Base-by-base conservation (phyloP, 345 rosid species). In the Cardamine occulta region DNA sequence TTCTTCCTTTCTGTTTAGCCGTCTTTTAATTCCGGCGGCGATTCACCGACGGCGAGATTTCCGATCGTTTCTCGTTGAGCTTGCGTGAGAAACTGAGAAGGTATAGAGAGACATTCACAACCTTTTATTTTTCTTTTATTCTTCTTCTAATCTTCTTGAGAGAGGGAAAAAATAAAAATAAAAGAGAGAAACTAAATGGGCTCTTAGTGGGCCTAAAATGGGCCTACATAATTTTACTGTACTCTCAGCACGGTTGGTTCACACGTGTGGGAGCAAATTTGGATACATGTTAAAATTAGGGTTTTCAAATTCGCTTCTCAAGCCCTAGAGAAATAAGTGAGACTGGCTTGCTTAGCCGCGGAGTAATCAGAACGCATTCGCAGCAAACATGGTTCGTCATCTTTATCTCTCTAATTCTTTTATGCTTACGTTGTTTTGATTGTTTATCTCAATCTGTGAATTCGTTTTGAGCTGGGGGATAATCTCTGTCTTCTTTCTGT, bases 81-180 rank as follows among this genome's bases (percentile, higher is more conserved):
- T 77, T 71, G 80, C 73, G 73, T 71, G 76, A 63, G 75, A 61
- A 74, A 26, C 35, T 55, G 71, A 64, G 54, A 56, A 63, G 76
- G 68, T 66, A 63, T 48, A 10, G 32, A 9, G 32, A 65, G 67
- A 55, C 58, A 60, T 66, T 78, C 77, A 61, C 63, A 39, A 51
- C 77, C 78, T 64, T 56, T 71, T 57, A 15, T 69, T 76, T 60
- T n/a, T 29, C 19, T 39, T 63, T 72, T 51, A 0, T 5, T 24
- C 23, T 5, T 24, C 23, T 68, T 60, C 19, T 68, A 40, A 68
- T 76, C 69, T 68, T 37, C 66, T 42, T 5, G 17, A 48, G 66
- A 45, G 73, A 45, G 78, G 74, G 74, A 39, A 72, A 56, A 44
- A 29, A 45, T 3, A 35, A 42, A 15, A 54, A 15, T 4, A 15